Evolutionary conservation across 2,329 filamentous ascomycete species (phyloP), one percentile per base, ranked within the genome.

Genomic region (Plectosphaerella plurivora): DNA sequence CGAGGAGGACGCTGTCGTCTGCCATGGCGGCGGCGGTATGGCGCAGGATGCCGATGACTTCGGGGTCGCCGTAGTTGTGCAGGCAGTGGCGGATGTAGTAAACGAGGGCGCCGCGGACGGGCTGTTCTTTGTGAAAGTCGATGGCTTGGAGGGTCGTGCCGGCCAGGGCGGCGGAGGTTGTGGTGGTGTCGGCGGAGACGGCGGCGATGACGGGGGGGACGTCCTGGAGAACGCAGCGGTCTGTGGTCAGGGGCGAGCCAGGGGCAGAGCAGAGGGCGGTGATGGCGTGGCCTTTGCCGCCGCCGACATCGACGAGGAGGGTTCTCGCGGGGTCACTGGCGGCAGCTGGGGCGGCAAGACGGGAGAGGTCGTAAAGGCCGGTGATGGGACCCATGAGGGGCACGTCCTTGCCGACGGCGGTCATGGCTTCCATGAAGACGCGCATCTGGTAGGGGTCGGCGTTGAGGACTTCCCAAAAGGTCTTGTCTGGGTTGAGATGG

Each of bases 11-110:
- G 55, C 66, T 69, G 49, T 71, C 66, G 0, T 50, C 25, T 10
- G 60, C 62, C 61, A 71, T 64, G 25, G 68, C 67, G 3, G 56
- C 57, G 1, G 59, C 53, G 3, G 69, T 51, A 11, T 61, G 60
- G 50, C 60, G 49, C 20, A 73, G 59, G 9, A 72, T 70, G 36
- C 58, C 51, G 3, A 65, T 59, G 5, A 60, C 61, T 12, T 63
- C 57, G 2, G 63, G 59, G 51, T 71, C 68, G 25, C 63, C 56
- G 56, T 70, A 72, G 52, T 73, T 67, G 52, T 73, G 70, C 4
- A 73, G 63, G 45, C 67, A 67, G n/a, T 66, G 65, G 37, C 62
- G 62, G 52, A 68, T 67, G 59, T 63, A 67, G 57, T 73, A 72
- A 6, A 67, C 55, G 15, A 66, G 55, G 7, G 70, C 69, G 3